Evolutionary conservation across 352 stramenopile genomes (phyloP), one percentile per base, ranked within the genome.

Genomic region (Blastocystis sp.): DNA sequence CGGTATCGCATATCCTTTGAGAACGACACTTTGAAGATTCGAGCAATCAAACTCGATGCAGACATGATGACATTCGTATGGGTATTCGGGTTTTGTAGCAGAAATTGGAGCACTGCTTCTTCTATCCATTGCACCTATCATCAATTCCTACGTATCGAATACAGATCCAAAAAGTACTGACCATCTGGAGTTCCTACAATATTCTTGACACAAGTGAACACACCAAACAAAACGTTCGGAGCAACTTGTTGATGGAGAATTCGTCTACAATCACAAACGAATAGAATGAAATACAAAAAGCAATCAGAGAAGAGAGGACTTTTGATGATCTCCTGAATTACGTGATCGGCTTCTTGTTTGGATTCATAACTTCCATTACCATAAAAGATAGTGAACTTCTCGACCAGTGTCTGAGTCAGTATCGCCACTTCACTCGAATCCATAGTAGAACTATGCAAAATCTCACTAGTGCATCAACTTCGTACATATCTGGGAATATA

Each of bases 21-120:
- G 7, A n/a, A 83, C 9, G 46, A 67, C 27, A 83, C 71, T 43
- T 83, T 83, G 11, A 83, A 24, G 7, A 83, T 65, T 21, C 71
- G 43, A 52, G 42, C 71, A 19, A 83, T 63, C 27, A 83, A 35
- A 16, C 24, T 32, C 11, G 42, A 67, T 29, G 39, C 24, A 19
- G 71, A 52, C 19, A 35, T 32, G 1, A 83, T 27, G n/a, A 83
- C 71, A 29, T 66, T 66, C 4, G 42, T 66, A 37, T 83, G 46
- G 7, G 71, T 83, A 67, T 83, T 83, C 0, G 51, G 43, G n/a
- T 65, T 16, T 2, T 46, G 12, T 4, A 83, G 14, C 43, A 83
- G 66, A 67, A 67, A 83, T 24, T 24, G 27, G 1, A 83, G 58
- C 14, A 65, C 66, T 1, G 27, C 6, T 21, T 51, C 35, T 42